Conservation (phyloP, 139 green algal species). For the Volvox africanus region DNA sequence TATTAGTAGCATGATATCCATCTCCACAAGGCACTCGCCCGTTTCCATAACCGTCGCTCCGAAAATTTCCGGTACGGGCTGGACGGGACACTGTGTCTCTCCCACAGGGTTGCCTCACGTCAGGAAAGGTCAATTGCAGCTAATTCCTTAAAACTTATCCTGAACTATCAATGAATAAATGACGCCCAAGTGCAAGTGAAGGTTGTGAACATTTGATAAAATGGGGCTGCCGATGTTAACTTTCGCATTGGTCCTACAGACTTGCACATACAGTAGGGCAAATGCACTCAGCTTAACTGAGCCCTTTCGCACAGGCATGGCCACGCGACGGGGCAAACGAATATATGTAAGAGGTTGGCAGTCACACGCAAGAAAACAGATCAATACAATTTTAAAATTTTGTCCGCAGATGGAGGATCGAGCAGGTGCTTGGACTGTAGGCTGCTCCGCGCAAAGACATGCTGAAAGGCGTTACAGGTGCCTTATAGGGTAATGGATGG, state of each 20-base stretch:
- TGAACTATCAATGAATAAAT: too few relatives aligned
- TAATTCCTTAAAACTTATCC: too few relatives aligned
- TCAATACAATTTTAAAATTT: neutral
- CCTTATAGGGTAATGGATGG: neutral
- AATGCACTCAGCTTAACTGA: neutral
- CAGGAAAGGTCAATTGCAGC: too few relatives aligned
- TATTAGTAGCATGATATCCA: too few relatives aligned
- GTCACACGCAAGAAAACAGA: neutral
- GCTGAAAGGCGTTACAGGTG: neutral
- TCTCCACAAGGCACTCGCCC: too few relatives aligned
- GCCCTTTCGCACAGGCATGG: neutral
- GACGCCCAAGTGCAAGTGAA: too few relatives aligned
- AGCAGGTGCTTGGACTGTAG: neutral
- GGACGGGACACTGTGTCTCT: too few relatives aligned
- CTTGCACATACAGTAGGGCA: neutral
- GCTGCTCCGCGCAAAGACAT: neutral
- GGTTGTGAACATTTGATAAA: too few relatives aligned
- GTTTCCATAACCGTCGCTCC: too few relatives aligned
- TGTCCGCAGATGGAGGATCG: slow-evolving; percentile 35
- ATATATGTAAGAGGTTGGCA: neutral
- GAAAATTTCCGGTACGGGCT: too few relatives aligned
- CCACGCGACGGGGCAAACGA: slow-evolving; percentile 1
- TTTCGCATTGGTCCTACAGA: neutral
- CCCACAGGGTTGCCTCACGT: too few relatives aligned
- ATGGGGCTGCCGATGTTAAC: neutral